Evolutionary conservation across 1,284 basidiomycete genomes (phyloP).

Genomic region (Takashimella tepidaria): DNA sequence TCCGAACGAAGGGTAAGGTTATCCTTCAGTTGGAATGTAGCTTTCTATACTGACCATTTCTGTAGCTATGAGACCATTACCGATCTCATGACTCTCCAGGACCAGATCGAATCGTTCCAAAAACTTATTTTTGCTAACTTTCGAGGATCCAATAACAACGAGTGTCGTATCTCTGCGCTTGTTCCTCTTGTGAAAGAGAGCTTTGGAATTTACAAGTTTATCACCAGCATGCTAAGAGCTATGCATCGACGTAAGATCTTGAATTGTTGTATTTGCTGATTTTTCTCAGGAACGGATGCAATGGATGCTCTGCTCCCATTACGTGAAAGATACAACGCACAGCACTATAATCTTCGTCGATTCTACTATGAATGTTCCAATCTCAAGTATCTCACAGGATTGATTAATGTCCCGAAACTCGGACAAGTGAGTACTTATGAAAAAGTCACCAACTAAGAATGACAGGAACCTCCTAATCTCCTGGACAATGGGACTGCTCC

Average conservation of each 20-base stretch:
- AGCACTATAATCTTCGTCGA: slow-evolving; percentile 84
- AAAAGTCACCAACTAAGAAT: not conserved
- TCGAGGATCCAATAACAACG: slow-evolving; percentile 81
- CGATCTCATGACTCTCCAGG: slow-evolving; percentile 91
- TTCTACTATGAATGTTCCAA: slow-evolving; percentile 98
- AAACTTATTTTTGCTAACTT: slow-evolving; percentile 93
- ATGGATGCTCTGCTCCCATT: slow-evolving; percentile 80
- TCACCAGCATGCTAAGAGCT: slow-evolving; percentile 92
- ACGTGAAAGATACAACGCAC: slow-evolving; percentile 73
- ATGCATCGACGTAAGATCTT: slow-evolving; percentile 75
- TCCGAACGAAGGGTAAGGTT: slow-evolving; percentile 86
- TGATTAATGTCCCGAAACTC: slow-evolving; percentile 94
- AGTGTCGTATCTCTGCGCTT: slow-evolving; percentile 87
- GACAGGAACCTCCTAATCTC: slow-evolving; percentile 88
- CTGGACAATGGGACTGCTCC: slow-evolving; percentile 74
- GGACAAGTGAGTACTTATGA: slow-evolving; percentile 60
- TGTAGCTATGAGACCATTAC: slow-evolving; percentile 87
- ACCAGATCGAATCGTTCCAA: slow-evolving; percentile 95
- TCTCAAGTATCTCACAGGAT: slow-evolving; percentile 87
- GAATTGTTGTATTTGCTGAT: slow-evolving; percentile 5
- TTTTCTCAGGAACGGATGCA: slow-evolving; percentile 70
- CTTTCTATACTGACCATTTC: slow-evolving; percentile 6
- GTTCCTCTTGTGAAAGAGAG: slow-evolving; percentile 95
- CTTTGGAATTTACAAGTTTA: slow-evolving; percentile 95
- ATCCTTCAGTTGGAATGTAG: not conserved